phyloP scores from a whole-genome alignment of 2,329 filamentous ascomycete species.

The Claviceps africana region DNA sequence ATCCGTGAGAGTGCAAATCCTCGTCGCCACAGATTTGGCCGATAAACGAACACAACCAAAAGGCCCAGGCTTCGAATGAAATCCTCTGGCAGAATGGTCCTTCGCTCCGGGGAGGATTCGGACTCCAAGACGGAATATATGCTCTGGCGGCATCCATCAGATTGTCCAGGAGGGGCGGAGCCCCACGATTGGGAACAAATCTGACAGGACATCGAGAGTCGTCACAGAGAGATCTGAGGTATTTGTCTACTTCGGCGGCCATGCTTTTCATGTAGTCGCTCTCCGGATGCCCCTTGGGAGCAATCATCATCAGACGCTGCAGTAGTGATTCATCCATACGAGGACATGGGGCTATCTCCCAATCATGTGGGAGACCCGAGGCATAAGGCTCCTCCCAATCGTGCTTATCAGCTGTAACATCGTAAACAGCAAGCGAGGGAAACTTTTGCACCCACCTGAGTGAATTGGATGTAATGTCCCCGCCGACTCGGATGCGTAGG shows the following conservation, averaged over 20 bases:
- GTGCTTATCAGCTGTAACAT: conserved; percentile 21
- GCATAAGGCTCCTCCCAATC: conserved; percentile 22
- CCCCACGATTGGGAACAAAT: conserved; percentile 17
- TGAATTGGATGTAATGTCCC: conserved; percentile 24
- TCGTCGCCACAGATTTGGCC: conserved; percentile 23
- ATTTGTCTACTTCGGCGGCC: conserved; percentile 20
- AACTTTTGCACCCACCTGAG: conserved; percentile 28
- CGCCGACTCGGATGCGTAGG: conserved; percentile 30
- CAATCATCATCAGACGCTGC: conserved; percentile 22
- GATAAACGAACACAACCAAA: conserved; percentile 27
- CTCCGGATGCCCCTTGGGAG: conserved; percentile 14
- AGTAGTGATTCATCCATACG: conserved; percentile 20
- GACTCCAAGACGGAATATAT: conserved; percentile 15
- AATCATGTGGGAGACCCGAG: conserved; percentile 17
- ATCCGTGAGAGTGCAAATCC: conserved; percentile 16
- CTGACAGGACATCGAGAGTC: conserved; percentile 20
- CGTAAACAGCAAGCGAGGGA: conserved; percentile 30
- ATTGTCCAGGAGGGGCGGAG: conserved; percentile 20
- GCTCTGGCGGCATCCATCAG: conserved; percentile 20
- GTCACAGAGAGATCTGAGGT: conserved; percentile 20
- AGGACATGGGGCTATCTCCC: conserved; percentile 16
- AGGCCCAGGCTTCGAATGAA: conserved; percentile 26
- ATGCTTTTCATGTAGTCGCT: conserved; percentile 13
- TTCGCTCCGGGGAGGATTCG: conserved; percentile 16
- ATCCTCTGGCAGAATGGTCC: conserved; percentile 19